phyloP scores from a whole-genome alignment of 306 rosid genomes.

The Pyrus pyrifolia region DNA sequence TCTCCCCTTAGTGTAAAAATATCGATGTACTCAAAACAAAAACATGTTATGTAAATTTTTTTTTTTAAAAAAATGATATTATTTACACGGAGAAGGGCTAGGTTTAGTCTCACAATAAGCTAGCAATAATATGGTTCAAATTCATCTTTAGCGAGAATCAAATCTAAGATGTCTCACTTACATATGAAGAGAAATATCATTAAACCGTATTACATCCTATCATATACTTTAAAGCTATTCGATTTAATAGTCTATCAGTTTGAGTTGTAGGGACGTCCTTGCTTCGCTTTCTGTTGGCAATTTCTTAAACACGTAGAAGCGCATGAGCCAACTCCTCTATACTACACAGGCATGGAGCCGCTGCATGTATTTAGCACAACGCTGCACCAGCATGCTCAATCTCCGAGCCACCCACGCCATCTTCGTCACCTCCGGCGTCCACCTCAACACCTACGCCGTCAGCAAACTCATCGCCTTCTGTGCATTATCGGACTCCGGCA shows the following conservation, averaged over 20 bases:
- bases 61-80: too few relatives aligned
- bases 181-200: too few relatives aligned
- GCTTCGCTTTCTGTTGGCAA: too few relatives aligned
- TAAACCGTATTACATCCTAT: too few relatives aligned
- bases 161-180: too few relatives aligned
- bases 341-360: constrained; percentile 31
- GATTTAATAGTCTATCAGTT: too few relatives aligned
- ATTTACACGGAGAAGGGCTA: fast-evolving
- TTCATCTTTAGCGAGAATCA: fast-evolving
- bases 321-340: constrained; percentile 5
- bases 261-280: too few relatives aligned
- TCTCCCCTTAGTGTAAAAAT: too few relatives aligned
- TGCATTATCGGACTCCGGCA: constrained; percentile 23
- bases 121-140: too few relatives aligned
- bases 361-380: constrained; percentile 29
- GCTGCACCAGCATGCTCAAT: constrained; percentile 28
- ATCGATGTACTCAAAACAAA: too few relatives aligned
- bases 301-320: neutral
- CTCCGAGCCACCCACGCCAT: constrained; percentile 34
- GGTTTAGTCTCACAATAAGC: fast-evolving
- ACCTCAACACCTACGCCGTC: constrained; percentile 31
- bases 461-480: constrained; percentile 38
- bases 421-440: constrained; percentile 32
- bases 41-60: too few relatives aligned
- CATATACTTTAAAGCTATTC: too few relatives aligned